A percentile compares a stretch with the other conserved stretches of the same genome.
Evolutionary conservation across 371 early-diverging fungal species (phyloP).

Genomic region (Mortierella sp.): DNA sequence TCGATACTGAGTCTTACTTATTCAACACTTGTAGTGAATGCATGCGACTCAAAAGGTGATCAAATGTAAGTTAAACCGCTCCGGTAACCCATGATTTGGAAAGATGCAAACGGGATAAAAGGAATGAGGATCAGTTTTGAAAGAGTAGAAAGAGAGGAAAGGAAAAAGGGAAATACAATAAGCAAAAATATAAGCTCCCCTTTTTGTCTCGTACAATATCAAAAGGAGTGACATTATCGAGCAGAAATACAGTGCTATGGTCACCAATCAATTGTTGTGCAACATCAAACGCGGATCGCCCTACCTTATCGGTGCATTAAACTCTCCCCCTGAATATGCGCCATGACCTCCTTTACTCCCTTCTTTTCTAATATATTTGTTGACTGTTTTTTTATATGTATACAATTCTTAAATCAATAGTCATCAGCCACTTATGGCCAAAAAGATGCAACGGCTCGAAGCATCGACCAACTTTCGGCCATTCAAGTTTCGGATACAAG

Average conservation of each 20-base stretch:
- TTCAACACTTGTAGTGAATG: constrained; percentile 60
- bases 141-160: too few species aligned
- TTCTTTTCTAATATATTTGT: too few species aligned
- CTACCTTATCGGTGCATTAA: too few species aligned
- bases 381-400: neutral
- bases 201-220: neutral
- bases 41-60: constrained; percentile 69
- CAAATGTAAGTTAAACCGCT: constrained; percentile 63
- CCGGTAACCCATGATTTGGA: neutral
- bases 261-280: neutral
- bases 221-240: neutral
- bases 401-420: constrained; percentile 27
- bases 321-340: too few species aligned
- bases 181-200: too few species aligned
- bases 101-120: neutral
- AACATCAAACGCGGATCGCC: neutral
- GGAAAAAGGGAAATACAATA: neutral
- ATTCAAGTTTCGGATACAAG: constrained; percentile 78
- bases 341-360: too few species aligned
- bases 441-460: constrained; percentile 72
- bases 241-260: too few species aligned
- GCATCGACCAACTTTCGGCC: constrained; percentile 72
- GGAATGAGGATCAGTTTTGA: too few species aligned
- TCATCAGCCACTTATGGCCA: constrained; percentile 75
- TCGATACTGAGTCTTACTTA: neutral